A percentile compares a stretch with the other conserved stretches of the same genome.
phyloP scores from a whole-genome alignment of 1,139 yeast species.

The Blastobotrys serpentis region DNA sequence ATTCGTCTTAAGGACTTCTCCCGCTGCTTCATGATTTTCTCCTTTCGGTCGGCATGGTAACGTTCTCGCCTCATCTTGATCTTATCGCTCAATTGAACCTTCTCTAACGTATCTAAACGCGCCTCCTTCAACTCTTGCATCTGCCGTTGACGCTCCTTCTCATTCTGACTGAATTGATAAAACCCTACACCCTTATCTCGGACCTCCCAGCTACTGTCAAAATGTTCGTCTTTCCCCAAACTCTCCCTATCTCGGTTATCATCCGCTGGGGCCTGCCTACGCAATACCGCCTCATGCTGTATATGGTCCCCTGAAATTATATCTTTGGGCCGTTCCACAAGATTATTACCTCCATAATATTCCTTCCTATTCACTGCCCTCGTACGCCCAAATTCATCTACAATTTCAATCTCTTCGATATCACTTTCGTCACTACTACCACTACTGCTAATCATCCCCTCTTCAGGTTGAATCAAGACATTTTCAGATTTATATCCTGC shows the following conservation, averaged over 20 bases:
- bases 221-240: conserved; percentile 27
- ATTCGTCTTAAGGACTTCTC: not conserved
- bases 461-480: conserved; percentile 1
- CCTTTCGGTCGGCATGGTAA: not conserved
- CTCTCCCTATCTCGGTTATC: conserved; percentile 18
- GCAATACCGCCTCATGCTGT: conserved; percentile 34
- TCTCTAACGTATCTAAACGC: conserved; percentile 16
- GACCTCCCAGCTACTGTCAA: conserved; percentile 34
- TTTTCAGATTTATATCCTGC: not conserved
- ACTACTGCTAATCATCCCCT: not conserved
- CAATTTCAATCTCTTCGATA: conserved; percentile 30
- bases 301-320: conserved; percentile 32
- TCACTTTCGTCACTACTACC: conserved; percentile 1
- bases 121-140: conserved; percentile 27
- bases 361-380: conserved; percentile 28
- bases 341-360: conserved; percentile 1
- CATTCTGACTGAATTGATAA: conserved; percentile 33
- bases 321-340: conserved; percentile 12
- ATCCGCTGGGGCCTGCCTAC: too few relatives aligned
- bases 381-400: conserved; percentile 38
- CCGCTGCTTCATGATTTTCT: conserved; percentile 1
- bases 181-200: conserved; percentile 38
- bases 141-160: conserved; percentile 26
- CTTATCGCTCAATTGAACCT: not conserved
- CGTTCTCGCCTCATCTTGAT: conserved; percentile 4